Base-by-base conservation (phyloP, 2,329 filamentous ascomycete species). In the Ilyonectria destructans region DNA sequence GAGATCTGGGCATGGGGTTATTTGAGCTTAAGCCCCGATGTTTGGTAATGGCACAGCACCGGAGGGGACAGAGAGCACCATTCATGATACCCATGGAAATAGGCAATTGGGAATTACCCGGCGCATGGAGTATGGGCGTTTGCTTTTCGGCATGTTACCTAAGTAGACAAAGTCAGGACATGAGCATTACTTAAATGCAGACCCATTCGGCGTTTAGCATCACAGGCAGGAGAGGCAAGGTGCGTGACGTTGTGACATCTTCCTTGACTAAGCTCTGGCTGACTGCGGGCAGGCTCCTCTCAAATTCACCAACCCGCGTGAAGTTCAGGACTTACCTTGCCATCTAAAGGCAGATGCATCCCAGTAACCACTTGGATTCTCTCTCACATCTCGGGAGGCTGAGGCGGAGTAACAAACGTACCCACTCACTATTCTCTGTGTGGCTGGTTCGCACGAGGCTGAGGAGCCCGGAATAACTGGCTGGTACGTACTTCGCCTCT, bases 401-500 rank as follows among this genome's bases (percentile, higher is more conserved):
- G 58, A 57, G 21, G 10, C 6, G n/a, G 4, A 31, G 4, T 26
- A 45, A 13, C 9, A 15, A 15, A 4, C 12, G 40, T 26, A 17
- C 31, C 64, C 64, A 52, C 54, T 46, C 23, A 31, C 40, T 29
- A 4, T 9, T 21, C 31, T 23, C 23, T 46, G 43, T 67, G 51
- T 67, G 63, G 64, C 56, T 58, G 64, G 52, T 49, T 52, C 63
- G 64, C 55, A 51, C 55, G 33, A 68, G 68, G 68, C 61, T 65
- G 65, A 55, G 8, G 31, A 19, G 43, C 17, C 48, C 65, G 65
- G 65, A 71, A 64, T 33, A 57, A 64, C 29, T 52, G 68, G 62
- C 29, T 52, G 68, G 62, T 73, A 73, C 69, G 70, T 72, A 72
- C 62, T 13, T n/a, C 51, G 33, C n/a, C 51, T 51, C 54, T 55